Base-by-base conservation (phyloP, 345 rosid species). In the Dovyalis caffra region DNA sequence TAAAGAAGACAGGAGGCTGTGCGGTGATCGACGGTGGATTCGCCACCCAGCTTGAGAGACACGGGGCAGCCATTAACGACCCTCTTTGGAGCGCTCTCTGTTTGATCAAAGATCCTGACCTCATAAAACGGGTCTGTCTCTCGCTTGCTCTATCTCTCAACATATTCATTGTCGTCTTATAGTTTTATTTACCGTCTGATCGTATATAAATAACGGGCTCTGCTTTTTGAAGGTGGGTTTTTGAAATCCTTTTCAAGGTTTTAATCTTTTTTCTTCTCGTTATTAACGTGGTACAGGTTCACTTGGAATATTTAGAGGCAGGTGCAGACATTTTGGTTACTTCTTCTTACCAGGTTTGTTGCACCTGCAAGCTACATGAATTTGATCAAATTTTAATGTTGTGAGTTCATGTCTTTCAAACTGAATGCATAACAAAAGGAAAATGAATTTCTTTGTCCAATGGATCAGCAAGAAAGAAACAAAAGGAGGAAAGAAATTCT, bases 21-120 rank as follows among this genome's bases (percentile, higher is more conserved):
- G 97, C 92, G 28, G 97, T 94, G 65, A 75, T 94, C 63, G 98
- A 92, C 86, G 97, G 98, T 26, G 98, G 98, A 32, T 91, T 94
- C 69, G 97, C 98, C 10, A 92, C 97, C 12, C 98, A 92, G 89
- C 93, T 94, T 5, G 98, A 94, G 83, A 83, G 20, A 23, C 97
- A 90, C 37, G 97, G 98, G 29, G 97, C 97, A 53, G 77, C 87
- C 78, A 92, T 94, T 62, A 90, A 89, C 73, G 97, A 94, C 83
- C 91, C 97, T 73, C 85, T 94, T 45, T 94, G 98, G 97, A 92
- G 98, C 81, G 97, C 98, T 28, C 86, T 94, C 31, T 90, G 89
- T 79, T 82, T 92, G 80, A 90, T 94, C 85, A 88, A 82, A 74
- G 86, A 89, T 64, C 91, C 95, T 11, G 84, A 87, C 10, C 94